Evolutionary conservation across 2,329 filamentous ascomycete species (phyloP).

Genomic region (Trichoderma pleuroti): DNA sequence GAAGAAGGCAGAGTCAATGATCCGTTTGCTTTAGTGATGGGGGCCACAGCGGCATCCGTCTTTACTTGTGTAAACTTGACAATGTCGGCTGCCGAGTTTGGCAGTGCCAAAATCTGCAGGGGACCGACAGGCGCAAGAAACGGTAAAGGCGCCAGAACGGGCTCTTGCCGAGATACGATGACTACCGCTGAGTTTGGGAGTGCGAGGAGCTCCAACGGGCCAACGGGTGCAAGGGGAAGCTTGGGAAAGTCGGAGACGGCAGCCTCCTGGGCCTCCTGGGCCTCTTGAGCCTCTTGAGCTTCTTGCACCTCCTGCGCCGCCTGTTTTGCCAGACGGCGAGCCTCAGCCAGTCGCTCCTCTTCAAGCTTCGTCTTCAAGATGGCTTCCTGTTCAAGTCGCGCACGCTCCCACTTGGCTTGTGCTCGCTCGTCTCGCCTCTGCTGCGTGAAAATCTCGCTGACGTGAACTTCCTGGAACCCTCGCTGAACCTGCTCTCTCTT

Average conservation of each 20-base stretch:
- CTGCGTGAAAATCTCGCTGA: constrained; percentile 78
- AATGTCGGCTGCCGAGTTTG: constrained; percentile 46
- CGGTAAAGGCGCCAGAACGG: not conserved
- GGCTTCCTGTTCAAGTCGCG: constrained; percentile 79
- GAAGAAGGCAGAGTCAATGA: not conserved
- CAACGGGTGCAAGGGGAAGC: constrained; percentile 38
- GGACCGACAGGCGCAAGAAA: constrained; percentile 6
- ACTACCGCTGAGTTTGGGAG: constrained; percentile 49
- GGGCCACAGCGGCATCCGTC: not conserved
- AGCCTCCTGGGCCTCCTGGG: not conserved
- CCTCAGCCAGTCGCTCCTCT: constrained; percentile 39
- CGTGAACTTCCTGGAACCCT: constrained; percentile 61
- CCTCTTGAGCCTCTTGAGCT: not conserved
- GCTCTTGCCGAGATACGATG: not conserved
- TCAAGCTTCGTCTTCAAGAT: constrained; percentile 64
- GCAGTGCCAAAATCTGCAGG: constrained; percentile 37
- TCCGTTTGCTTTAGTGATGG: not conserved
- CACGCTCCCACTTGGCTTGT: constrained; percentile 85
- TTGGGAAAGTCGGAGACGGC: not conserved
- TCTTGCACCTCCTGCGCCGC: not conserved
- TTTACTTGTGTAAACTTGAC: not conserved
- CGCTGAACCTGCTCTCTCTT: constrained; percentile 73
- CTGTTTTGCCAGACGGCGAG: constrained; percentile 22
- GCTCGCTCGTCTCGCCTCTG: constrained; percentile 75
- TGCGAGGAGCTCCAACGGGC: constrained; percentile 42